Evolutionary conservation across 164 flowering plant genomes (phyloP), one percentile per base, ranked within the genome.

Genomic region (Vitis riparia): DNA sequence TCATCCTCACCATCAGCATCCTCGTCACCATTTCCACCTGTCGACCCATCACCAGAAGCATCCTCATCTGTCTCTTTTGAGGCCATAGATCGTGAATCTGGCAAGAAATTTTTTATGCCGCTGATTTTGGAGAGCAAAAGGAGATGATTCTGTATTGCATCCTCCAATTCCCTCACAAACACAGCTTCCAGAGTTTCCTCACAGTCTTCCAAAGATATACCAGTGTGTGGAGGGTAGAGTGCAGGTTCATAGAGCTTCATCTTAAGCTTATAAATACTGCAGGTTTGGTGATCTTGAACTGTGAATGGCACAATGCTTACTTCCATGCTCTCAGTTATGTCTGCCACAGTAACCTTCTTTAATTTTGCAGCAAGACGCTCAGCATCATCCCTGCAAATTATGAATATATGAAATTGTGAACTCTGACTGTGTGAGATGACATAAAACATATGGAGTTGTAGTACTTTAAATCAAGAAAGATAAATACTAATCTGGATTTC

Each of bases 321-420:
- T 76, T 91, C 89, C 83, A 93, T 86, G 47, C 82, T 87, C 81
- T 92, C 88, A 5, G 88, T 71, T 27, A 93, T 29, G 68, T 91
- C 97, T 19, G 97, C 95, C 14, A 92, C 84, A 16, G 86, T 71
- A 14, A 96, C 81, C 68, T 80, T 91, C 85, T 77, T 90, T 73
- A 93, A 76, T 68, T 78, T 86, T 51, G 88, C 86, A 71, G 94
- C 91, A 64, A 95, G 83, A 29, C 77, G 66, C 17, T 82, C 73
- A 6, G 94, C 98, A 75, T 82, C 86, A 64, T 82, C 85, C 77
- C 94, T 91, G 87, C 73, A 77, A 65, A 82, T 37, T n/a, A 65
- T 51, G 78, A 68, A 64, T 5, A 29, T 23, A 23, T 23, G 27
- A 51, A 11, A 66, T 16, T 12, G 11, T 47, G 56, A 72, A 58